Evolutionary conservation across 306 rosid genomes (phyloP), one percentile per base, ranked within the genome.

Genomic region (Malus asiatica): DNA sequence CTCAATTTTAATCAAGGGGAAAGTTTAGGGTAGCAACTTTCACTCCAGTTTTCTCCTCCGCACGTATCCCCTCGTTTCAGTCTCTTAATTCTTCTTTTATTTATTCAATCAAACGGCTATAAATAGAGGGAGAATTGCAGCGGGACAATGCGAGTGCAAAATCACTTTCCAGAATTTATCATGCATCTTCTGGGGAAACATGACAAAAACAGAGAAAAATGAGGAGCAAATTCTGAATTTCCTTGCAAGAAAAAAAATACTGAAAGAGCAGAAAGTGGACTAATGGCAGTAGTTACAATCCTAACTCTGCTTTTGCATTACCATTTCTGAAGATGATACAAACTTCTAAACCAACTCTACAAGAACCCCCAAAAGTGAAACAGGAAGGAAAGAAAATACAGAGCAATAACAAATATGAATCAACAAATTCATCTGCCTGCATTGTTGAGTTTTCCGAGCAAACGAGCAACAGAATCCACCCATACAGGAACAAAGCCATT

Each of bases 311-410:
- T 83, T 83, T 74, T 52, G 77, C 66, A 78, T 83, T 86, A 77
- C 71, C 76, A 62, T 80, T 81, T 83, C 74, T 72, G 84, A 78
- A 78, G 82, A 89, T 81, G 87, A 80, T 77, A 91, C 82, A 85
- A 80, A 74, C 82, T 80, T 81, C 90, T 85, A 84, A 80, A 72
- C 88, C 85, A 86, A 83, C 88, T 83, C 95, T 89, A 90, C 88
- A 86, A 73, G 51, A 84, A 85, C 78, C 81, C 76, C 45, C 45
- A 82, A 81, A 84, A 66, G 55, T 59, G 61, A 73, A 79, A 92
- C 53, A 73, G 78, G 84, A 88, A 8, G 9, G 12, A 59, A 73
- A 77, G 84, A 87, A 2, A 42, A 42, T 83, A 63, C 64, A 83
- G 81, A 82, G 84, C 84, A 80, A 83, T 80, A 84, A 63, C 81